phyloP scores from a whole-genome alignment of 345 rosid species.

The Populus davidiana region DNA sequence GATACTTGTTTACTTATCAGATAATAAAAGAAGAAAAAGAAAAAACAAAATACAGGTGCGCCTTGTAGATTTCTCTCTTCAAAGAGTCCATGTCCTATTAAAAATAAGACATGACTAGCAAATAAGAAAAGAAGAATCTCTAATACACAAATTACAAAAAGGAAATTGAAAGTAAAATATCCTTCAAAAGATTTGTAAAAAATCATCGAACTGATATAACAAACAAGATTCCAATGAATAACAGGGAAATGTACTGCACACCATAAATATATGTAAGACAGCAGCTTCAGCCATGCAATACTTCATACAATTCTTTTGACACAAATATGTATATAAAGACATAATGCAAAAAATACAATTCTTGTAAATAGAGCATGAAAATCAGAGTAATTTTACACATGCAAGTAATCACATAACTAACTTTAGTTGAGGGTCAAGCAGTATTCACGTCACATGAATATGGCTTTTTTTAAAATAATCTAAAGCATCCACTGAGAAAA shows the following conservation, averaged over 20 bases:
- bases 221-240: conserved; percentile 90
- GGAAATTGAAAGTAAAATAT: conserved; percentile 18
- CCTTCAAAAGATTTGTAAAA: conserved; percentile 92
- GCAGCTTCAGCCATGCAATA: conserved; percentile 9
- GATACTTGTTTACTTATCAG: background rate
- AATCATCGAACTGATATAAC: conserved; percentile 92
- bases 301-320: background rate
- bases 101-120: background rate
- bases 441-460: background rate
- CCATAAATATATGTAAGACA: conserved; percentile 28
- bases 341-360: background rate
- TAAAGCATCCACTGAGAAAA: background rate
- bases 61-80: background rate
- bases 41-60: background rate
- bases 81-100: background rate
- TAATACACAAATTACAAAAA: conserved; percentile 1
- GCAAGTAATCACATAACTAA: too few relatives aligned
- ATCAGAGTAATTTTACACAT: too few relatives aligned
- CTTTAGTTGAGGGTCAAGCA: background rate
- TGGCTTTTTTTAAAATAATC: background rate
- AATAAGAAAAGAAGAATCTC: background rate
- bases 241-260: conserved; percentile 79
- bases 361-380: background rate
- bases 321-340: too few relatives aligned
- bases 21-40: background rate